Conservation (phyloP, 495 filamentous ascomycete genomes). For the Daldinia vernicosa region DNA sequence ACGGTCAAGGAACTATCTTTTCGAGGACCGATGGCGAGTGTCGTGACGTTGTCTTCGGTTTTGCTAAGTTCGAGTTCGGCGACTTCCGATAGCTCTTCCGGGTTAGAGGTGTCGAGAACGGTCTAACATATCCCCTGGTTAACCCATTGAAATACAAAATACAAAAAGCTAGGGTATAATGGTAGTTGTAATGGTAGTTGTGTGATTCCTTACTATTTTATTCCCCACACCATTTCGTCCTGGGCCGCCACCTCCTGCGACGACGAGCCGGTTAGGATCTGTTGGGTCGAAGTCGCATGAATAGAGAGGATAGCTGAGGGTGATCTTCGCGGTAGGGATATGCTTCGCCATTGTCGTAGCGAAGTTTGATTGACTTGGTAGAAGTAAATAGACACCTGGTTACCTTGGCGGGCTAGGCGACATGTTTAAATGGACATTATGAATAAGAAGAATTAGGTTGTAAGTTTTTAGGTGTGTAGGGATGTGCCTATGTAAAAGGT, state of each 20-base stretch:
- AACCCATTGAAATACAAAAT: slow-evolving; percentile 20
- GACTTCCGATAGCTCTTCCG: slow-evolving; percentile 66
- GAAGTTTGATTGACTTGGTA: slow-evolving; percentile 14
- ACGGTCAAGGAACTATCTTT: slow-evolving; percentile 66
- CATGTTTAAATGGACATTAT: slow-evolving; percentile 29
- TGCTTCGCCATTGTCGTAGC: slow-evolving; percentile 42
- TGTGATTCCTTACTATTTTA: slow-evolving; percentile 72
- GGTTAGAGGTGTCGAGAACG: slow-evolving; percentile 72
- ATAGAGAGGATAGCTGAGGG: slow-evolving; percentile 87
- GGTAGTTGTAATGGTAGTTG: no score
- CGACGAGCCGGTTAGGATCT: slow-evolving; percentile 75
- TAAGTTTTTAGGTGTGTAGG: neutral
- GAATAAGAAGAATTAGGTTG: neutral
- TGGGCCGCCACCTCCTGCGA: slow-evolving; percentile 92
- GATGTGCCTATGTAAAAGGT: neutral
- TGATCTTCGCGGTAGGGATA: slow-evolving; percentile 63
- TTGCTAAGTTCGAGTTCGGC: slow-evolving; percentile 81
- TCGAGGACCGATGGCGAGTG: slow-evolving; percentile 71
- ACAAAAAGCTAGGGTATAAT: neutral
- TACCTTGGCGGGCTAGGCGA: slow-evolving; percentile 16
- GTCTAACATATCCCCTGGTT: slow-evolving; percentile 57
- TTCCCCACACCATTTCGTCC: slow-evolving; percentile 87
- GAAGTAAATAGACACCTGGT: slow-evolving; percentile 6
- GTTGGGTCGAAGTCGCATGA: slow-evolving; percentile 87
- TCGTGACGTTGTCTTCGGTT: slow-evolving; percentile 92